Evolutionary conservation across 192 early-diverging fungal species (phyloP).

Genomic region (Powellomyces hirtus): DNA sequence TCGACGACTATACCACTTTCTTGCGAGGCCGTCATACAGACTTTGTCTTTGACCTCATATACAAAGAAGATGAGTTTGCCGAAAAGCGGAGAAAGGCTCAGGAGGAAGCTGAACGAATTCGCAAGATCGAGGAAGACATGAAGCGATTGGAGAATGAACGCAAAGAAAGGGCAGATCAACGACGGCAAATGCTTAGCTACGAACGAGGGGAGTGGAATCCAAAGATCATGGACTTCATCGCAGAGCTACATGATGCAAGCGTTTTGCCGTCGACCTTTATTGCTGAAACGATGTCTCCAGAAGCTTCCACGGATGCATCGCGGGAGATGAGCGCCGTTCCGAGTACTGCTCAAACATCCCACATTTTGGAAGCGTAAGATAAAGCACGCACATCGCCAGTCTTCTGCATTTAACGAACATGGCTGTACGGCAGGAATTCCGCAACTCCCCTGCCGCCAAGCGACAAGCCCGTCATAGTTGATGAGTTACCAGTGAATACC

Average conservation of each 20-base stretch:
- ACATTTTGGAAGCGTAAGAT: too few species aligned
- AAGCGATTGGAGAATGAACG: constrained; percentile 32
- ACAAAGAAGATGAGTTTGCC: constrained; percentile 39
- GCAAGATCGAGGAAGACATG: constrained; percentile 36
- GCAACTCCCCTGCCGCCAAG: too few species aligned
- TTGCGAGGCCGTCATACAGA: constrained; percentile 34
- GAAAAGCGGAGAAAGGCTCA: constrained; percentile 13
- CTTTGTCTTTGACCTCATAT: constrained; percentile 43
- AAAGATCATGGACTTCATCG: constrained; percentile 50
- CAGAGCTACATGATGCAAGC: constrained; percentile 33
- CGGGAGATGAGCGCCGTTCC: too few species aligned
- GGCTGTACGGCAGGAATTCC: too few species aligned
- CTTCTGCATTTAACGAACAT: too few species aligned
- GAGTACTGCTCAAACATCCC: too few species aligned
- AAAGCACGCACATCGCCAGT: too few species aligned
- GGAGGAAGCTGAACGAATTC: constrained; percentile 32
- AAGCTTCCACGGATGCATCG: too few species aligned
- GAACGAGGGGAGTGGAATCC: constrained; percentile 49
- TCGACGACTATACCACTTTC: constrained; percentile 36
- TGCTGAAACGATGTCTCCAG: too few species aligned
- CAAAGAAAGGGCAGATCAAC: constrained; percentile 22
- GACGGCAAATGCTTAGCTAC: constrained; percentile 34
- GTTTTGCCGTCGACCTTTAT: neutral
- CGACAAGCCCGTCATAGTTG: too few species aligned
- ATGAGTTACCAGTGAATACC: constrained; percentile 12